phyloP scores from a whole-genome alignment of 164 flowering plant genomes.

The Magnolia changhungtana region DNA sequence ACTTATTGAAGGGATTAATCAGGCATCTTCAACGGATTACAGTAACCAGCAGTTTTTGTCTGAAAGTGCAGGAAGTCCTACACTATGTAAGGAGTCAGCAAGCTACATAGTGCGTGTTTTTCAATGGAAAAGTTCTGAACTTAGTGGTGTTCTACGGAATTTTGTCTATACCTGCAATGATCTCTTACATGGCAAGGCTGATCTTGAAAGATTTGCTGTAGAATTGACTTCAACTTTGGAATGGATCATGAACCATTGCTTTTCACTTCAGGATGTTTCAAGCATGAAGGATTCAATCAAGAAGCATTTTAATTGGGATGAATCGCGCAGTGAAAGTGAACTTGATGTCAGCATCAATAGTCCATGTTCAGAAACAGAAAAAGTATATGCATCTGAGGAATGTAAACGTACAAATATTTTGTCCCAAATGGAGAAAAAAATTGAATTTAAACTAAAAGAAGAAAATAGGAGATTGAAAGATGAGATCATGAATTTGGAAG shows the following conservation, averaged over 20 bases:
- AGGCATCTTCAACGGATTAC: constrained; percentile 31
- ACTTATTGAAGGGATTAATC: constrained; percentile 62
- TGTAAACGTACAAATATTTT: constrained; percentile 1
- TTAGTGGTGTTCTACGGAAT: constrained; percentile 35
- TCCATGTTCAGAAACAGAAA: constrained; percentile 16
- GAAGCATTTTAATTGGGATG: constrained; percentile 43
- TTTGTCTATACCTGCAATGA: constrained; percentile 48
- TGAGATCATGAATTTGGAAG: constrained; percentile 33
- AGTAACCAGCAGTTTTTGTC: constrained; percentile 22
- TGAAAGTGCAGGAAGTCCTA: constrained; percentile 24
- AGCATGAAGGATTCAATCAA: constrained; percentile 48
- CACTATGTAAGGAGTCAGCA: constrained; percentile 16
- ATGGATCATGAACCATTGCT: constrained; percentile 60
- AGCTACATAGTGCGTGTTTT: constrained; percentile 58
- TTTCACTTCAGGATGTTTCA: constrained; percentile 57
- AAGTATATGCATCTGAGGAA: constrained; percentile 10
- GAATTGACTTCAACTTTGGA: constrained; percentile 50
- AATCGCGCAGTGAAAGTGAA: constrained; percentile 41
- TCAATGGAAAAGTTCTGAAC: constrained; percentile 66
- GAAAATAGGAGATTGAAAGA: constrained; percentile 39
- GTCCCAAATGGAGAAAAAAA: constrained; percentile 21
- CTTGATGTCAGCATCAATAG: constrained; percentile 13
- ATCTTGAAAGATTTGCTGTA: constrained; percentile 39
- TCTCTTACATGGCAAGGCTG: constrained; percentile 40
- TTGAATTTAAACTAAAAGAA: constrained; percentile 28